Percentiles rank a stretch among this genome's conserved stretches.
Conservation (phyloP, 2,329 filamentous ascomycete genomes). For the Elsinoe australis region DNA sequence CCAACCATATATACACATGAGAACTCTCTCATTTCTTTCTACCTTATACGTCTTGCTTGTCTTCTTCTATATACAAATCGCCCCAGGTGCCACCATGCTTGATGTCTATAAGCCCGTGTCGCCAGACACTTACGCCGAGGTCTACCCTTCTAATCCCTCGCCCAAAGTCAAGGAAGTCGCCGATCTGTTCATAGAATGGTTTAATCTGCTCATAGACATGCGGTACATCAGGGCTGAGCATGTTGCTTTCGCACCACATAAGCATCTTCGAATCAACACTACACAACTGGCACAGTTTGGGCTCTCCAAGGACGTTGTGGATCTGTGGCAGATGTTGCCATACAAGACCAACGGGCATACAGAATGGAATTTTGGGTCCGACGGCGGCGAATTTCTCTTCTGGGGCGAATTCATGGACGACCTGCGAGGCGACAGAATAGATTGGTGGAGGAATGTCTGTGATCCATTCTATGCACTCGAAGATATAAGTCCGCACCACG, state of each 20-base stretch:
- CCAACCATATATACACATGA: background rate
- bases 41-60: too few species aligned
- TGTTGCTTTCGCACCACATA: conserved; percentile 15
- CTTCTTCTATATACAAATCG: too few species aligned
- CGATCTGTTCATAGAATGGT: conserved; percentile 10
- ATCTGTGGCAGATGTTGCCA: conserved; percentile 17
- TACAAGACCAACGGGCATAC: background rate
- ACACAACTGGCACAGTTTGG: conserved; percentile 5
- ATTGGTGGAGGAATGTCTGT: background rate
- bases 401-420: conserved; percentile 17
- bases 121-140: background rate
- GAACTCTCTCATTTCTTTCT: background rate
- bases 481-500: background rate
- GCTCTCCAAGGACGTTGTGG: conserved; percentile 16
- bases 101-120: background rate
- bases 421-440: conserved; percentile 1
- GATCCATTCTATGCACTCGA: conserved; percentile 1
- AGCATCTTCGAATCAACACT: background rate
- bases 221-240: conserved; percentile 1
- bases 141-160: conserved; percentile 1
- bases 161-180: conserved; percentile 13
- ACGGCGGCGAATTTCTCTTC: conserved; percentile 5
- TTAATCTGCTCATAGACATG: conserved; percentile 15
- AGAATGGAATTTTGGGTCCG: conserved; percentile 13
- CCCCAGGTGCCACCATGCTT: background rate